These are phyloP conservation scores for Chaetothyriales sp. DNA, from an alignment of 2,329 filamentous ascomycete genomes.

Conservation along the genomic window DNA sequence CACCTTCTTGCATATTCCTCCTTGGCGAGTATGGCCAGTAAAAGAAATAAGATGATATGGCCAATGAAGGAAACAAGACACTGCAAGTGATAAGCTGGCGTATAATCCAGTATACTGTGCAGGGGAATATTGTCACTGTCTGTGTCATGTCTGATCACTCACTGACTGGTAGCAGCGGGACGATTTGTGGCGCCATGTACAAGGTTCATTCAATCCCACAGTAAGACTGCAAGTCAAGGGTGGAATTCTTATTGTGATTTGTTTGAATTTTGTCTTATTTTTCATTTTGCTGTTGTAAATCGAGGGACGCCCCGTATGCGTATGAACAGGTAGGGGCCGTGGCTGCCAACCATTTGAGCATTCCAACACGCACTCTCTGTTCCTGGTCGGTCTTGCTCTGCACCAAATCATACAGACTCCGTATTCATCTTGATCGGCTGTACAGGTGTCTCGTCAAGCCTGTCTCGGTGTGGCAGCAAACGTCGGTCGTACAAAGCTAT, in stretches of 20 bases:
- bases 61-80: neutral
- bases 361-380: neutral
- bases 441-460: slow-evolving; percentile 15
- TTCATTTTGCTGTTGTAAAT: neutral
- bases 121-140: neutral
- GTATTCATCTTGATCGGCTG: neutral
- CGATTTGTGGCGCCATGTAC: neutral
- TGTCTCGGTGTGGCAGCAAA: slow-evolving; percentile 56
- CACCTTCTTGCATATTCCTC: too few species aligned
- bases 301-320: neutral
- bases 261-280: neutral
- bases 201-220: neutral
- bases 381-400: neutral
- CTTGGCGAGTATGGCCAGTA: too few species aligned
- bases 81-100: neutral
- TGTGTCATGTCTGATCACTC: neutral
- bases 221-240: neutral
- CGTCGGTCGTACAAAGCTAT: slow-evolving; percentile 66
- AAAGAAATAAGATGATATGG: too few species aligned
- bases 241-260: neutral
- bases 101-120: neutral
- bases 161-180: too few species aligned
- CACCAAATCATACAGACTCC: neutral
- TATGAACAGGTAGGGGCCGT: neutral
- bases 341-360: neutral